phyloP scores from a whole-genome alignment of 257 asterid genomes.

The Salvia miltiorrhiza region DNA sequence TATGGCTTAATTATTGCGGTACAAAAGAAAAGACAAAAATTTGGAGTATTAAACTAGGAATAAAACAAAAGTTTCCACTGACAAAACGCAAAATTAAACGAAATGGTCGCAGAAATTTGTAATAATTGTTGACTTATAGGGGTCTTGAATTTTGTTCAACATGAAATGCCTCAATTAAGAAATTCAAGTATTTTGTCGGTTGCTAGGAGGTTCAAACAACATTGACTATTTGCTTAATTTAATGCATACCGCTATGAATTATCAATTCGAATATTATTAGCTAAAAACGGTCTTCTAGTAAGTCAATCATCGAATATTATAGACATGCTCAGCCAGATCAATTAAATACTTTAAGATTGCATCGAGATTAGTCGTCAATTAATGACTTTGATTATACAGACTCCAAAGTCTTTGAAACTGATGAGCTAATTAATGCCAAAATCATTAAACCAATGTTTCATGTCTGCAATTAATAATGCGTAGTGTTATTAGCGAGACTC shows the following conservation, averaged over 20 bases:
- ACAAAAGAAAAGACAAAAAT: background rate
- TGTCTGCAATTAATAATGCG: constrained; percentile 27
- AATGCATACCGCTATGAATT: background rate
- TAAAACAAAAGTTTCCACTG: constrained; percentile 12
- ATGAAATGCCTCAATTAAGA: constrained; percentile 11
- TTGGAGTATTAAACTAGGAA: background rate
- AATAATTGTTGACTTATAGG: constrained; percentile 35
- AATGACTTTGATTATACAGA: constrained; percentile 15
- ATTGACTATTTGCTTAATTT: background rate
- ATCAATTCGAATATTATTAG: constrained; percentile 10
- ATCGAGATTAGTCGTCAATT: constrained; percentile 30
- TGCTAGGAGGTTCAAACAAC: constrained; percentile 6
- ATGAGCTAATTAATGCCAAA: constrained; percentile 10
- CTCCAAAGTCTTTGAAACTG: constrained; percentile 28
- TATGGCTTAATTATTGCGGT: too few species aligned
- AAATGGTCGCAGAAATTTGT: constrained; percentile 12
- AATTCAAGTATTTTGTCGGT: constrained; percentile 30
- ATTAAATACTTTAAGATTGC: constrained; percentile 31
- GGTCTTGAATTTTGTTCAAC: constrained; percentile 21
- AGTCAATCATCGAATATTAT: constrained; percentile 40
- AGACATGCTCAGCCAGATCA: constrained; percentile 47
- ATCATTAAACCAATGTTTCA: constrained; percentile 5
- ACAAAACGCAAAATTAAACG: constrained; percentile 2
- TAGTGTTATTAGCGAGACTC: constrained; percentile 11
- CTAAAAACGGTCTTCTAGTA: constrained; percentile 28